Percentiles rank a stretch among this genome's conserved stretches.
Conservation (phyloP, 352 stramenopile species). For the Phytopythium litorale region DNA sequence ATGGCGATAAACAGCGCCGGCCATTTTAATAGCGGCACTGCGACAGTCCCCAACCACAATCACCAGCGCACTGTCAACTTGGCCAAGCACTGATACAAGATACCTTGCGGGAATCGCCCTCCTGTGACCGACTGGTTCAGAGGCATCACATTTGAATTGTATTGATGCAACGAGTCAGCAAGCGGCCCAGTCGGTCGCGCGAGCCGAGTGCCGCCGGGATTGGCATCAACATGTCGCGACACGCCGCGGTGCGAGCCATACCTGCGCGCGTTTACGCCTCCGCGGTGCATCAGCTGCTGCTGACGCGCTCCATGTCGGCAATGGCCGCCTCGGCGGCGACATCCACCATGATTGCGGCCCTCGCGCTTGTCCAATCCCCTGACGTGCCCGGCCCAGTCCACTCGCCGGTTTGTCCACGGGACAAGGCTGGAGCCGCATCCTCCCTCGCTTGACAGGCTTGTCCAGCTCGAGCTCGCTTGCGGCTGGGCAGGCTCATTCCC, state of each 20-base stretch:
- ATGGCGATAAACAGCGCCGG: too few relatives aligned
- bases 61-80: too few relatives aligned
- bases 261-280: conserved; percentile 1
- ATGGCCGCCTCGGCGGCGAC: neutral
- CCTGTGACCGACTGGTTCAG: neutral
- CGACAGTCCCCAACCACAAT: too few relatives aligned
- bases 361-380: neutral
- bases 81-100: too few relatives aligned
- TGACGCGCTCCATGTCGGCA: neutral
- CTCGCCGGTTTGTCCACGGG: neutral
- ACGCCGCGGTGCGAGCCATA: neutral
- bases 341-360: neutral
- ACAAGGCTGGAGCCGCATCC: neutral
- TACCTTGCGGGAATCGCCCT: neutral
- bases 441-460: neutral
- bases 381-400: neutral
- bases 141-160: neutral
- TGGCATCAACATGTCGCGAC: conserved; percentile 5
- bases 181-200: conserved; percentile 1
- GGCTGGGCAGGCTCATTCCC: neutral
- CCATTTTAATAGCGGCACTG: too few relatives aligned
- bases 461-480: too few relatives aligned
- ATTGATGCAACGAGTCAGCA: neutral
- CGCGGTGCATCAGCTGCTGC: neutral
- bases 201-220: neutral